phyloP scores from a whole-genome alignment of 108 stramenopile genomes.

The Fragilariopsis cylindrus region DNA sequence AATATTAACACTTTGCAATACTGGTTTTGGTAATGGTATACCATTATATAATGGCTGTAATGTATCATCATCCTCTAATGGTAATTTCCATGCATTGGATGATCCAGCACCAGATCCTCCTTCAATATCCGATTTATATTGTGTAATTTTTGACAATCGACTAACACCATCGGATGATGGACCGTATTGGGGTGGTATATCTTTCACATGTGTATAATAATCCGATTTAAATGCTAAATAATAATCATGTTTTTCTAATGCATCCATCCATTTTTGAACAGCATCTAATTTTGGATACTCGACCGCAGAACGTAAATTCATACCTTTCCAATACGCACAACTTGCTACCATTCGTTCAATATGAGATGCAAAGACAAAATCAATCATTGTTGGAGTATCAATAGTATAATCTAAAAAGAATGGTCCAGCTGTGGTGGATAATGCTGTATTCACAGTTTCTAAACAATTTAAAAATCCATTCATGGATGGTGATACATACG shows the following conservation, averaged over 20 bases:
- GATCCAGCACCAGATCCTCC: slow-evolving; percentile 27
- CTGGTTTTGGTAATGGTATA: slow-evolving; percentile 71
- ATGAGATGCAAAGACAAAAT: slow-evolving; percentile 88
- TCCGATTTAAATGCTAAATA: slow-evolving; percentile 85
- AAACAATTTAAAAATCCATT: slow-evolving; percentile 78
- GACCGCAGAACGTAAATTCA: slow-evolving; percentile 59
- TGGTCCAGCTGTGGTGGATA: slow-evolving; percentile 77
- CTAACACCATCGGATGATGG: slow-evolving; percentile 68
- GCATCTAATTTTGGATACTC: slow-evolving; percentile 46
- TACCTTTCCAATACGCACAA: slow-evolving; percentile 89
- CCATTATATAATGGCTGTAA: slow-evolving; percentile 79
- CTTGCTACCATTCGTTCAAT: slow-evolving; percentile 92
- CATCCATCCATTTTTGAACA: slow-evolving; percentile 88
- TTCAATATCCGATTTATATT: slow-evolving; percentile 1
- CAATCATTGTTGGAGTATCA: slow-evolving; percentile 90
- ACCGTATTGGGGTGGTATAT: slow-evolving; percentile 61
- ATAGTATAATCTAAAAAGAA: slow-evolving; percentile 82
- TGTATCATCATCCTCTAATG: slow-evolving; percentile 69
- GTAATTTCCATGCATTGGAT: slow-evolving; percentile 56
- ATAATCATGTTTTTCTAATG: slow-evolving; percentile 82
- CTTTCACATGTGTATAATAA: slow-evolving; percentile 74
- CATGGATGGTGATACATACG: slow-evolving; percentile 67
- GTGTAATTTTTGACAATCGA: not conserved
- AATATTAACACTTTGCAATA: slow-evolving; percentile 60
- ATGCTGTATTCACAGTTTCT: slow-evolving; percentile 68